Percentiles rank a stretch among this genome's conserved stretches.
These are phyloP conservation scores for Cymbopogon flexuosus DNA, from an alignment of 202 grass and related monocot genomes.

Conservation along the genomic window DNA sequence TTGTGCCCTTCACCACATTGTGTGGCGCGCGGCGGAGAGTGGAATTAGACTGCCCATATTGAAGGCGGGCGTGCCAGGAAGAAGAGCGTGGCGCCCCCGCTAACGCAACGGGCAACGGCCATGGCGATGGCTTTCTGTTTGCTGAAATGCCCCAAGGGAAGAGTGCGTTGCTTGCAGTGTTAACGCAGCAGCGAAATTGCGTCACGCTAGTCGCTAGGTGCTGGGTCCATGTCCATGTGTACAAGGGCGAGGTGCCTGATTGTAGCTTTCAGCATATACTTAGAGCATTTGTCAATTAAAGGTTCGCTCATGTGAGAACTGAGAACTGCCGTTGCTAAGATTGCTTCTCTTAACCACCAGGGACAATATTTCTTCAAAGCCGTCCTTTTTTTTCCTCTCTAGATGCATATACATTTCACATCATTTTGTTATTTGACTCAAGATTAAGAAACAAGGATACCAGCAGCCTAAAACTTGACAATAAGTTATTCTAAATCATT, in stretches of 20 bases:
- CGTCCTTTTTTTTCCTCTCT: background rate
- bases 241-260: background rate
- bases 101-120: background rate
- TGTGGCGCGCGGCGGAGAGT: too few relatives aligned
- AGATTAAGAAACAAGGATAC: background rate
- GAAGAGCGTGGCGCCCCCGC: background rate
- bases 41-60: background rate
- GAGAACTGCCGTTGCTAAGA: background rate
- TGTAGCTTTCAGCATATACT: background rate
- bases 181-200: background rate
- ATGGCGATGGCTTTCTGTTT: slow-evolving; percentile 29
- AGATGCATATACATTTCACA: background rate
- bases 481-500: background rate
- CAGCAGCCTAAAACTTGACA: background rate
- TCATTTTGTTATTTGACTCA: background rate
- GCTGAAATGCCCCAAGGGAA: slow-evolving; percentile 39
- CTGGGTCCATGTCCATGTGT: background rate
- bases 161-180: background rate
- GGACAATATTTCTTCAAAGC: background rate
- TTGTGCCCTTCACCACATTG: background rate
- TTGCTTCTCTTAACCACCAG: slow-evolving; percentile 5
- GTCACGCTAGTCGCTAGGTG: background rate
- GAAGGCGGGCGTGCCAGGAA: background rate
- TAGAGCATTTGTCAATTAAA: background rate
- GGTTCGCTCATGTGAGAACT: background rate